Base-by-base conservation (phyloP, 805 yeast genomes). In the Candida broadrunensis region DNA sequence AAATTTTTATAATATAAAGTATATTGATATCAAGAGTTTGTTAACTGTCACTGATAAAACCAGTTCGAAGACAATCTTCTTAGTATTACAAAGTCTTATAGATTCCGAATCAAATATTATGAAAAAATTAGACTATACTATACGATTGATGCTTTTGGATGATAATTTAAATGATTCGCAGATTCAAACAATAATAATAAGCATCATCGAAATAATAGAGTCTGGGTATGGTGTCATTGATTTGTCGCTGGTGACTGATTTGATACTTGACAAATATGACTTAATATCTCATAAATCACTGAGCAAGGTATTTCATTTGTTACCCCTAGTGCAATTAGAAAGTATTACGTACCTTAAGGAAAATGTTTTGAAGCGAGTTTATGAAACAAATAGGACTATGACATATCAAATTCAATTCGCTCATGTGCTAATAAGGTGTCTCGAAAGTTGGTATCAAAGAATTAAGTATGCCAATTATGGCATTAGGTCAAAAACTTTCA, bases 191-290 rank as follows among this genome's bases (percentile, higher is more conserved):
- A 13, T 25, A 5, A 25, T 25, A 21, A 21, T 7, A 6, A 21
- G 9, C 24, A 21, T 21, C 24, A 21, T 7, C 9, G 9, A 7
- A 9, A 21, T 21, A 21, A 21, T 21, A 21, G 24, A 21, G 24
- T 21, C 37, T 11, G 36, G 51, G 9, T 44, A 43, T 5, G 53
- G 49, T 3, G 14, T 37, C 13, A 32, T 46, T 9, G 23, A 29
- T n/a, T 43, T 57, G 14, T 21, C 37, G 4, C 60, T 55, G 61
- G 46, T 58, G 2, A 39, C 26, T 13, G 54, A 52, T 23, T 57
- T 39, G 29, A 21, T 21, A 9, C 9, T 21, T 21, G 9, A 21
- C 9, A 21, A 21, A 9, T 21, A 21, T 21, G 9, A 21, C 6
- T 9, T 21, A 21, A 9, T 21, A 21, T 21, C 24, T 6, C 24